Conservation (phyloP, 2,329 filamentous ascomycete species). For the Botrytis porri region DNA sequence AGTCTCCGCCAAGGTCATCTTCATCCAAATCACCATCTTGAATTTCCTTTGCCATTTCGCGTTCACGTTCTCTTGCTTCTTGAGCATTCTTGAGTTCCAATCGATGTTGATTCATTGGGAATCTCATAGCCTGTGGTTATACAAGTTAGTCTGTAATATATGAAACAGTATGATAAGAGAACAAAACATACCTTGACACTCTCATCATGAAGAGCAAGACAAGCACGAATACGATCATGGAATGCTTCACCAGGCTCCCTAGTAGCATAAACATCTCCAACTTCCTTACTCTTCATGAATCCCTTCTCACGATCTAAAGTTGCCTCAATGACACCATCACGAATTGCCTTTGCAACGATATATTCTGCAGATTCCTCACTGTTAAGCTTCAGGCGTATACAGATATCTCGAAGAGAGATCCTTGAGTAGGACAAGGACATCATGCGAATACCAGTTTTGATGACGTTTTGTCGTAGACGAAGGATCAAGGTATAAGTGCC, state of each 20-base stretch:
- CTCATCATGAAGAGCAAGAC: conserved; percentile 89
- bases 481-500: conserved; percentile 94
- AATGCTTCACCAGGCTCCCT: conserved; percentile 95
- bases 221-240: conserved; percentile 92
- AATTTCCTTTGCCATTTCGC: conserved; percentile 98
- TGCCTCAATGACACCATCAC: conserved; percentile 95
- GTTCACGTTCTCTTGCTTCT: conserved; percentile 93
- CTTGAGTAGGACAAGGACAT: conserved; percentile 97
- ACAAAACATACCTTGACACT: conserved; percentile 78
- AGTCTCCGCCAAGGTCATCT: conserved; percentile 92
- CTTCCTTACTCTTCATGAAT: conserved; percentile 98
- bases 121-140: conserved; percentile 78
- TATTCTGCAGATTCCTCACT: conserved; percentile 98
- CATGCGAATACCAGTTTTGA: conserved; percentile 99
- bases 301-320: conserved; percentile 90
- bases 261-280: conserved; percentile 94
- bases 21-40: conserved; percentile 96
- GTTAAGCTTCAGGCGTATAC: conserved; percentile 86
- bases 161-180: background rate
- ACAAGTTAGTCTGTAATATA: conserved; percentile 9
- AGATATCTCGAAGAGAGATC: conserved; percentile 95
- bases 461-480: conserved; percentile 94
- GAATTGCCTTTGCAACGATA: conserved; percentile 97
- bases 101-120: conserved; percentile 98
- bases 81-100: conserved; percentile 97